phyloP scores from a whole-genome alignment of 345 rosid genomes.

The Pelargonium nanum region DNA sequence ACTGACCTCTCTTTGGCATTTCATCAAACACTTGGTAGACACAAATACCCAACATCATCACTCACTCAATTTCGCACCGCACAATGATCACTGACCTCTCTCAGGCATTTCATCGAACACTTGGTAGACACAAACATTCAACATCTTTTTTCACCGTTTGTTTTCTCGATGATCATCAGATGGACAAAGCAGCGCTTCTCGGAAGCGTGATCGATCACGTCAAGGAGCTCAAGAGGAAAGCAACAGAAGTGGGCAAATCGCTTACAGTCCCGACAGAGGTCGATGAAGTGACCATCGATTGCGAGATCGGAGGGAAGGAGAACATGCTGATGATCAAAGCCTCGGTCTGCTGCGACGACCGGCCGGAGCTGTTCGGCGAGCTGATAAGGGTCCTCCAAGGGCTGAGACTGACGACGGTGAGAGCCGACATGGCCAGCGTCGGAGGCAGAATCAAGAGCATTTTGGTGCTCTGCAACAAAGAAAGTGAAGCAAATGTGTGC shows the following conservation, averaged over 20 bases:
- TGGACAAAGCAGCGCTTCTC: slow-evolving; percentile 87
- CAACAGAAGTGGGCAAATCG: slow-evolving; percentile 39
- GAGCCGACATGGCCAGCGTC: slow-evolving; percentile 51
- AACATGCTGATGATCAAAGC: slow-evolving; percentile 36
- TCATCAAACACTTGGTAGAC: too few species aligned
- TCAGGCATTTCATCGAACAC: too few species aligned
- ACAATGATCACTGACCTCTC: too few species aligned
- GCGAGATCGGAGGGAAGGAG: slow-evolving; percentile 9
- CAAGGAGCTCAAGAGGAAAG: slow-evolving; percentile 58
- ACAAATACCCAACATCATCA: too few species aligned
- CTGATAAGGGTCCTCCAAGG: slow-evolving; percentile 41
- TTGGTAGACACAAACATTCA: too few species aligned
- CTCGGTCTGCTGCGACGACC: slow-evolving; percentile 71
- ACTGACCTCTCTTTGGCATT: too few species aligned
- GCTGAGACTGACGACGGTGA: slow-evolving; percentile 37
- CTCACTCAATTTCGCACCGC: background rate
- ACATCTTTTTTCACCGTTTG: too few species aligned
- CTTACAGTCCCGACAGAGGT: slow-evolving; percentile 50
- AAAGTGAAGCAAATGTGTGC: slow-evolving; percentile 17
- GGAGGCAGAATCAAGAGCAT: slow-evolving; percentile 69
- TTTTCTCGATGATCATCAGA: slow-evolving; percentile 24
- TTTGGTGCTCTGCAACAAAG: slow-evolving; percentile 36
- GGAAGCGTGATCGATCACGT: slow-evolving; percentile 65
- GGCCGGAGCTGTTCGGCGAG: slow-evolving; percentile 66
- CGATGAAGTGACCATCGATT: slow-evolving; percentile 57